These are phyloP conservation scores for Schoenoplectus tabernaemontani DNA, from an alignment of 202 grass and related monocot species.

Conservation along the genomic window DNA sequence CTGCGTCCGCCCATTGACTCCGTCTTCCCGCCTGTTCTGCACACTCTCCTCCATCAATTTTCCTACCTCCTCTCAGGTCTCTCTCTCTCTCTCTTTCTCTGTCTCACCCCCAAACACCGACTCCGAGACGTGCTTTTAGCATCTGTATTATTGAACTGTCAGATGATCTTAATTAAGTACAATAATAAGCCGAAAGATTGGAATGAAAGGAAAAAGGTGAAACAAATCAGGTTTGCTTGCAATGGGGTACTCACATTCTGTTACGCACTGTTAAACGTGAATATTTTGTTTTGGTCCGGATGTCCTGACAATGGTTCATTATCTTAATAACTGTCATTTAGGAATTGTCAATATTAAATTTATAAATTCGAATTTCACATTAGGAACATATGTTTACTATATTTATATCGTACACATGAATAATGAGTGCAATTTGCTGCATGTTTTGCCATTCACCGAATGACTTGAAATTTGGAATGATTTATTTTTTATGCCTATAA, in stretches of 20 bases:
- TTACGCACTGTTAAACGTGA: not conserved
- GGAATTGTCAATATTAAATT: not conserved
- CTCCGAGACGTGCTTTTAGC: not conserved
- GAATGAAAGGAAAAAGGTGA: not conserved
- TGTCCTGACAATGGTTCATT: not conserved
- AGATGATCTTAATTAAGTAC: not conserved
- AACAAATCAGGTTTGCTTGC: not conserved
- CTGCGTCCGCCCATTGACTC: not conserved
- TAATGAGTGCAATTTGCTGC: not conserved
- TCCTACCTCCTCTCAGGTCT: conserved; percentile 11
- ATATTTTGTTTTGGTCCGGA: not conserved
- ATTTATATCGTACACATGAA: not conserved
- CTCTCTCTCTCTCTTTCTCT: not conserved
- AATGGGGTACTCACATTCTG: not conserved
- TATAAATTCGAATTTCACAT: not conserved
- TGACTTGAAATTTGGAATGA: too few relatives aligned
- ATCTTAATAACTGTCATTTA: not conserved
- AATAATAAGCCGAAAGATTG: not conserved
- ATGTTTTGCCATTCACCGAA: too few relatives aligned
- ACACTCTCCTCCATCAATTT: not conserved
- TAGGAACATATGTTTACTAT: not conserved
- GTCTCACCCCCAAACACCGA: not conserved
- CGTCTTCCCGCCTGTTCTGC: not conserved
- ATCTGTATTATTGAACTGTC: not conserved
- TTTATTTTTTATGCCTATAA: not conserved